Base-by-base conservation (phyloP, 2,329 filamentous ascomycete genomes). In the Atkinsonella texensis region DNA sequence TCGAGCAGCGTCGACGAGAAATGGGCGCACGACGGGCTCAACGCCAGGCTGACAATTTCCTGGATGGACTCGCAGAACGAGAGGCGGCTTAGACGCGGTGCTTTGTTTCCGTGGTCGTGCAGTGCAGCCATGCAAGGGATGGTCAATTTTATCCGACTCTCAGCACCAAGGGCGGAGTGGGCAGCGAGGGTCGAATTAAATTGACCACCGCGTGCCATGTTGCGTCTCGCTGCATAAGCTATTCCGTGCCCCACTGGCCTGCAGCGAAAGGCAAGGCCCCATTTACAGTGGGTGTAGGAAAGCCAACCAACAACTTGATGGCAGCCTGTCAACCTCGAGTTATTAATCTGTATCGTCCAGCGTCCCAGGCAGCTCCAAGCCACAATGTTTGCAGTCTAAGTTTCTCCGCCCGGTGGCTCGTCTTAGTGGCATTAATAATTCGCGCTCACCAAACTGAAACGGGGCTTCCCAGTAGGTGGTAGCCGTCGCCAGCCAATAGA, bases 31-130 rank as follows among this genome's bases (percentile, higher is more conserved):
- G 73, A 59, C 72, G 79, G 63, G 79, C 78, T 32, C 83, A 81
- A 67, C 83, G 80, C 60, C 76, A 85, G 66, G 86, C 87, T 35
- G 85, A 87, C 59, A 78, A 70, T 56, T 93, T 93, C 65, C 65
- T 94, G 59, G 79, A 83, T 50, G 77, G 76, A 17, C 65, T 85
- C 53, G 56, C 54, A 44, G 52, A 31, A 42, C 41, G 46, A 35
- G 49, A 53, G 40, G 50, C 39, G 40, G 50, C 39, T 33, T 45
- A 45, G 49, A 50, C n/a, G n/a, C 18, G 18, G 17, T 35, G 35
- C 28, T 50, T 18, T 18, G 41, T 43, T 23, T 56, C 52, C 57
- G 41, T 42, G 33, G 35, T 39, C 49, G n/a, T 28, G 38, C 32
- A 33, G 5, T 43, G 38, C 46, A 49, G 15, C 46, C 9, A 41